These are phyloP conservation scores for Trichosanthes truncata DNA, from an alignment of 306 rosid species.

Conservation along the genomic window DNA sequence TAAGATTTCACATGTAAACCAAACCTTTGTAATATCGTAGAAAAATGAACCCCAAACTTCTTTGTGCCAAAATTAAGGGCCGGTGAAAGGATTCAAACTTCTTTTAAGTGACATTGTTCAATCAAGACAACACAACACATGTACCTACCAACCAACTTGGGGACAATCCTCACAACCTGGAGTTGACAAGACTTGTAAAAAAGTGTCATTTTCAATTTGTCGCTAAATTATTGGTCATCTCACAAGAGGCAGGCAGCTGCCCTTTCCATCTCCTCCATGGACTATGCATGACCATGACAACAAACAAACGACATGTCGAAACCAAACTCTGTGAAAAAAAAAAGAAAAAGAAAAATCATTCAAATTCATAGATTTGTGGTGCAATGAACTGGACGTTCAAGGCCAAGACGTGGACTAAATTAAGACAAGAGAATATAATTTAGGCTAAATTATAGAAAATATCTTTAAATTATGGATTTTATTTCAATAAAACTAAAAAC, in stretches of 20 bases:
- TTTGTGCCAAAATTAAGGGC: too few relatives aligned
- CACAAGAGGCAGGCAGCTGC: neutral
- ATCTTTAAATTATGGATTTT: too few relatives aligned
- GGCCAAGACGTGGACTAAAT: neutral
- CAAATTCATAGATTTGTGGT: neutral
- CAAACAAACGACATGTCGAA: slow-evolving; percentile 1
- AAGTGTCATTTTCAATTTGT: slow-evolving; percentile 4
- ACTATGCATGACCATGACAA: neutral
- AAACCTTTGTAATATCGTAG: too few relatives aligned
- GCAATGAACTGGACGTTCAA: neutral
- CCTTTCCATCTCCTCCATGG: slow-evolving; percentile 3
- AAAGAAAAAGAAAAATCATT: neutral
- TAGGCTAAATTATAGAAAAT: too few relatives aligned
- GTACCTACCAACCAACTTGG: neutral
- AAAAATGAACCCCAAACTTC: too few relatives aligned
- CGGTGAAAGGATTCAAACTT: too few relatives aligned
- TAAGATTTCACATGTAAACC: too few relatives aligned
- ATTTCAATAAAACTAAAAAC: too few relatives aligned
- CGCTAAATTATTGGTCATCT: neutral
- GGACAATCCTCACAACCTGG: slow-evolving; percentile 13
- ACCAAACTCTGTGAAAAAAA: neutral
- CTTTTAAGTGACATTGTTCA: neutral
- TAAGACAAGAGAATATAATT: neutral
- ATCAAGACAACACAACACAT: neutral
- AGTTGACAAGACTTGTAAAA: neutral